phyloP scores from a whole-genome alignment of 2,329 filamentous ascomycete genomes.

The Beauveria sp. region DNA sequence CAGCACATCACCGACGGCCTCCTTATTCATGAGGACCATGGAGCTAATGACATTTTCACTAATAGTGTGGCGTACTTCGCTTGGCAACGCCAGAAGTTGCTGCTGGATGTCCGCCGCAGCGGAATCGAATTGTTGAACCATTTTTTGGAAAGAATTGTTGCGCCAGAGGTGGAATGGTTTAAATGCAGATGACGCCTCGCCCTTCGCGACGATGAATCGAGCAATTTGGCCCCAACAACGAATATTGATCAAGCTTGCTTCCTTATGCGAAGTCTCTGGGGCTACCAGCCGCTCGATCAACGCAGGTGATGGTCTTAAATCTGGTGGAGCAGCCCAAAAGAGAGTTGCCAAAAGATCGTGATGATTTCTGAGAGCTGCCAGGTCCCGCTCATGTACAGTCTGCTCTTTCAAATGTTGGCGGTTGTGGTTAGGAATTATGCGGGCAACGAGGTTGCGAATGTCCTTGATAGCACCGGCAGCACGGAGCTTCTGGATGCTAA shows the following conservation, averaged over 20 bases:
- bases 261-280: slow-evolving; percentile 55
- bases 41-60: slow-evolving; percentile 38
- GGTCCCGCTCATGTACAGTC: slow-evolving; percentile 49
- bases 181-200: slow-evolving; percentile 41
- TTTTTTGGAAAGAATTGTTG: slow-evolving; percentile 48
- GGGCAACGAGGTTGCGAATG: slow-evolving; percentile 52
- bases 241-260: slow-evolving; percentile 57
- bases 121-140: slow-evolving; percentile 50
- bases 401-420: slow-evolving; percentile 58
- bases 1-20: slow-evolving; percentile 45
- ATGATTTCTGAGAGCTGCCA: slow-evolving; percentile 59
- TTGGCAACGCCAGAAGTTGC: slow-evolving; percentile 43
- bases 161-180: slow-evolving; percentile 41
- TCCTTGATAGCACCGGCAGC: slow-evolving; percentile 44
- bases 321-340: slow-evolving; percentile 54
- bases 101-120: slow-evolving; percentile 49
- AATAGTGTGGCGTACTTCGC: slow-evolving; percentile 35
- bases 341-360: slow-evolving; percentile 61
- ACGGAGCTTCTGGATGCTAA: slow-evolving; percentile 46
- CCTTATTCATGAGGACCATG: slow-evolving; percentile 45
- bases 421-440: slow-evolving; percentile 58
- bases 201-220: slow-evolving; percentile 46
- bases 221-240: slow-evolving; percentile 56
- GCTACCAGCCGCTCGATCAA: slow-evolving; percentile 53
- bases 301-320: slow-evolving; percentile 43